phyloP scores from a whole-genome alignment of 2,329 filamentous ascomycete species.

The Paradendryphiella salina region DNA sequence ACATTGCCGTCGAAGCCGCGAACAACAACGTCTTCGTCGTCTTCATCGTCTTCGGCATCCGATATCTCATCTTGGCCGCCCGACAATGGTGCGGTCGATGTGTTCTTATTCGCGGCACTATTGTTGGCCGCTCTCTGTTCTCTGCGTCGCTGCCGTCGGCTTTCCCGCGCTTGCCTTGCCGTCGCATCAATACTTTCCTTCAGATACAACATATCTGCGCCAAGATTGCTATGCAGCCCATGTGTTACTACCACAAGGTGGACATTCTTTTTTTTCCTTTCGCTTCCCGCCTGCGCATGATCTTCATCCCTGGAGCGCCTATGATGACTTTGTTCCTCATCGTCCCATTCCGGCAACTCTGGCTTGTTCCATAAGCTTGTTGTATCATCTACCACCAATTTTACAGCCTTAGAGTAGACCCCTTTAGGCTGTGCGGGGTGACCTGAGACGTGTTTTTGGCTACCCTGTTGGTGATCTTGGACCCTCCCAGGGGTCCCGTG shows the following conservation, averaged over 20 bases:
- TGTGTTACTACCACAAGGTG: constrained; percentile 93
- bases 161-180: constrained; percentile 71
- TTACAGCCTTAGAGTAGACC: constrained; percentile 80
- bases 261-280: constrained; percentile 71
- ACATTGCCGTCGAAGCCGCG: constrained; percentile 89
- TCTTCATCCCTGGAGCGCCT: constrained; percentile 35
- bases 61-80: constrained; percentile 55
- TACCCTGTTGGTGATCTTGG: constrained; percentile 73
- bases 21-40: constrained; percentile 84
- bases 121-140: constrained; percentile 27
- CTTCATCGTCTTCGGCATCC: constrained; percentile 59
- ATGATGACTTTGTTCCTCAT: constrained; percentile 36
- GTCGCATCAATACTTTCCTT: constrained; percentile 95
- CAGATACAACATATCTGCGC: constrained; percentile 93
- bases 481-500: constrained; percentile 64
- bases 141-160: constrained; percentile 63
- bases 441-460: constrained; percentile 54
- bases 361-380: constrained; percentile 92
- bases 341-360: constrained; percentile 67
- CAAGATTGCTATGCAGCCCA: constrained; percentile 91
- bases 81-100: constrained; percentile 53
- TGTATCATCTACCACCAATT: constrained; percentile 82
- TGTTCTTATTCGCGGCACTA: constrained; percentile 13
- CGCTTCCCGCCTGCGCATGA: constrained; percentile 17
- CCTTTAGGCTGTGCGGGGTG: constrained; percentile 70